Base-by-base conservation (phyloP, 1,284 basidiomycete genomes). In the Irpex sp. region DNA sequence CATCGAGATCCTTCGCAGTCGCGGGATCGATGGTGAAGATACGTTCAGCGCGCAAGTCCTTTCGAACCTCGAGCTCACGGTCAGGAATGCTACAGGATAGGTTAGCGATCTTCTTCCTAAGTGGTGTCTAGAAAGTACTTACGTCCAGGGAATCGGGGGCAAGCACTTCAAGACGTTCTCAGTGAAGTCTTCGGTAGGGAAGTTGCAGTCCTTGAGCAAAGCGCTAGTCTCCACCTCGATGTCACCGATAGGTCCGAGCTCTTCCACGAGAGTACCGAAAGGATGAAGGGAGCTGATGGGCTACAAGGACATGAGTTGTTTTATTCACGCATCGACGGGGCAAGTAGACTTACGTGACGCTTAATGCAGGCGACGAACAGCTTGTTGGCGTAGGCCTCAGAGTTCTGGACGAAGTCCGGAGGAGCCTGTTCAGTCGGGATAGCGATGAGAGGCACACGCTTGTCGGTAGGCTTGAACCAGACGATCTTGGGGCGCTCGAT, bases 351-450 rank as follows among this genome's bases (percentile, higher is more conserved):
- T 74, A 93, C 88, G 73, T 94, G 89, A 83, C 97, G 92, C 79
- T 99, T 99, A 81, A 99, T 99, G 74, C 96, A 98, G 21, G 97
- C 96, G 65, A 98, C 95, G 73, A 99, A 99, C 51, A 99, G 82
- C 71, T 89, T 93, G 78, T 97, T 87, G 40, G 89, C 87, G 75
- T 98, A 99, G 5, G 85, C 84, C 66, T 97, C 96, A 5, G 95
- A 91, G 74, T 96, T 95, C 74, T 96, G 93, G 65, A 99, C 90
- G 73, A 99, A 99, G 77, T 98, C 97, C 13, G 84, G 85, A 3
- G 97, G 97, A 0, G 97, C 97, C 79, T 99, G 97, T 73, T 99
- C 97, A 11, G 95, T 97, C n/a, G 97, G 97, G 69, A 99, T 99
- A 61, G 97, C 97, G 72, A 99, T 98, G 54, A 99, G 85, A 59